Base-by-base conservation (phyloP, 768 basidiomycete genomes). In the Mycena maculata region DNA sequence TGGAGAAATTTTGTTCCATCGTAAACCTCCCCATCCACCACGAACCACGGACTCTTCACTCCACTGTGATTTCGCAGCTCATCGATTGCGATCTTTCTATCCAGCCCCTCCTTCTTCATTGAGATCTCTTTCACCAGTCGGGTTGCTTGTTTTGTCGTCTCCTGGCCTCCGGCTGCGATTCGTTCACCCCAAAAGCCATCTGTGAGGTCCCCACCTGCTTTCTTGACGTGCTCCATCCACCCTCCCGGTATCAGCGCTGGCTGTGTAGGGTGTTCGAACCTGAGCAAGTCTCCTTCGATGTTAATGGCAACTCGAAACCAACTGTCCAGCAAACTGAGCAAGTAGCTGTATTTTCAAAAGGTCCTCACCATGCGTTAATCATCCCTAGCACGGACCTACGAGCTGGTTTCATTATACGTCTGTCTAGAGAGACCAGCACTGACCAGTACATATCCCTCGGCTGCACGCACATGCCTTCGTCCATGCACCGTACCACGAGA, bases 321-420 rank as follows among this genome's bases (percentile, higher is more conserved):
- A 63, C 85, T 86, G 62, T 89, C 89, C 85, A 89, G 85, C 88
- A 89, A 88, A 15, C 82, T 82, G 16, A 85, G 83, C n/a, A 84
- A 82, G 72, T 86, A 87, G n/a, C n/a, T n/a, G n/a, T n/a, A n/a
- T n/a, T n/a, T n/a, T n/a, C n/a, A n/a, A n/a, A n/a, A n/a, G n/a
- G n/a, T n/a, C n/a, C n/a, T n/a, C n/a, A n/a, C n/a, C n/a, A n/a
- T n/a, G n/a, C n/a, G n/a, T n/a, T n/a, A n/a, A n/a, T n/a, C n/a
- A n/a, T n/a, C n/a, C n/a, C n/a, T n/a, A n/a, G n/a, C n/a, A n/a
- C n/a, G n/a, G n/a, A n/a, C n/a, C n/a, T n/a, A n/a, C n/a, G n/a
- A n/a, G n/a, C n/a, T n/a, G n/a, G n/a, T n/a, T n/a, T n/a, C n/a
- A n/a, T n/a, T n/a, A n/a, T n/a, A n/a, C n/a, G n/a, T n/a, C n/a